Conservation (phyloP, 108 stramenopile species). For the Nannochloropsis gaditana region DNA sequence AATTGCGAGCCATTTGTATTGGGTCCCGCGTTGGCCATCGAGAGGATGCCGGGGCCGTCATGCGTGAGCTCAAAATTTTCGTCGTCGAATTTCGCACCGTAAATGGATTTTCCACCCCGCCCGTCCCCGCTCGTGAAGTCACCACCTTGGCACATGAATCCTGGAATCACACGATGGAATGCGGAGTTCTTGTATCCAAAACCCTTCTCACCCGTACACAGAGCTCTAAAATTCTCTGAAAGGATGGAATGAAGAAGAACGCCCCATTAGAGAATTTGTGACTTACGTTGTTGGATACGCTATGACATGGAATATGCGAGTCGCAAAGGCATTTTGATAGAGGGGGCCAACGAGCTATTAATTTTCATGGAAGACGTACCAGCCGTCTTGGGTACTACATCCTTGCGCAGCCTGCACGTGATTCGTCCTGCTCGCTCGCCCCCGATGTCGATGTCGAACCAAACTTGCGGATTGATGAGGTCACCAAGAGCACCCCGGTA, state of each 20-base stretch:
- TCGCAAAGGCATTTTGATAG: too few species aligned
- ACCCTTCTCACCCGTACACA: conserved; percentile 50
- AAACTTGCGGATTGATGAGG: conserved; percentile 40
- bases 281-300: too few species aligned
- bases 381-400: conserved; percentile 50
- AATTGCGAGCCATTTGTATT: conserved; percentile 91
- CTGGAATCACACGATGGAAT: conserved; percentile 94
- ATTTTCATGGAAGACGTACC: conserved; percentile 7
- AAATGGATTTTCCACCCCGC: conserved; percentile 82
- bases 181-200: conserved; percentile 71
- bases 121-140: conserved; percentile 83
- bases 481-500: neutral
- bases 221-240: conserved; percentile 50
- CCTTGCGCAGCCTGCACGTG: conserved; percentile 68
- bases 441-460: conserved; percentile 59
- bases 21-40: conserved; percentile 88
- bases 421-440: conserved; percentile 71
- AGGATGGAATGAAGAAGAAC: neutral
- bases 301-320: too few species aligned
- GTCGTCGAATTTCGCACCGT: conserved; percentile 78
- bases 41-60: conserved; percentile 69
- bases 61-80: conserved; percentile 88
- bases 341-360: too few species aligned
- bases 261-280: too few species aligned
- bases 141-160: conserved; percentile 85